A percentile compares a stretch with the other conserved stretches of the same genome.
phyloP scores from a whole-genome alignment of 768 basidiomycete genomes.

The Favolaschia claudopus region DNA sequence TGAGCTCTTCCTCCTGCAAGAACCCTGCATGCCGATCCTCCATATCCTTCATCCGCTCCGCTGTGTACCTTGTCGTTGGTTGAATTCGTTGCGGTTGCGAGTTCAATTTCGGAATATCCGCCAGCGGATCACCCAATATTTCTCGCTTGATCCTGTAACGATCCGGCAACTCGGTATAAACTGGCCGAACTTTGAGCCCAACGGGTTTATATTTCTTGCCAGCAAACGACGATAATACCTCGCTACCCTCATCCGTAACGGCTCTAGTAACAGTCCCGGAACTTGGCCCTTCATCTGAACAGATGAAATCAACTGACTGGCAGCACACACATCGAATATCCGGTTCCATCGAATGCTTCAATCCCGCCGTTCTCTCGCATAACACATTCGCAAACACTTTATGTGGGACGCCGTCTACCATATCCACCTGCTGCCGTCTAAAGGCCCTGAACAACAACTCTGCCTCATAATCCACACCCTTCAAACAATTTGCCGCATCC shows the following conservation, averaged over 20 bases:
- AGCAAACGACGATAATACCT: slow-evolving; percentile 5
- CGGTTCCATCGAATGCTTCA: neutral
- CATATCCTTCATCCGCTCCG: slow-evolving; percentile 27
- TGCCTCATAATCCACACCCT: neutral
- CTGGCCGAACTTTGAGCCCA: slow-evolving; percentile 24
- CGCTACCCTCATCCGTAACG: no score
- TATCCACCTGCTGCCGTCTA: neutral
- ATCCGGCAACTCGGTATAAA: slow-evolving; percentile 26
- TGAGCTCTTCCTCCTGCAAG: slow-evolving; percentile 35
- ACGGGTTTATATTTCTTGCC: slow-evolving; percentile 34
- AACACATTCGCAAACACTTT: slow-evolving; percentile 1
- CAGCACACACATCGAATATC: neutral
- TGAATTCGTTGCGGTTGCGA: slow-evolving; percentile 26
- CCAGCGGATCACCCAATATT: slow-evolving; percentile 36
- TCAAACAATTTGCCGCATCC: neutral
- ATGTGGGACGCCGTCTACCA: slow-evolving; percentile 1
- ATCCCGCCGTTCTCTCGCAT: neutral
- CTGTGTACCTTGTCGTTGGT: slow-evolving; percentile 26
- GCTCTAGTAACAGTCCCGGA: neutral
- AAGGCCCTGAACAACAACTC: neutral
- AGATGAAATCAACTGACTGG: neutral
- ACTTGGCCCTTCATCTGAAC: neutral
- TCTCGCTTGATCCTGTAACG: slow-evolving; percentile 22
- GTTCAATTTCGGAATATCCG: slow-evolving; percentile 20
- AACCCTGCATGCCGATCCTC: slow-evolving; percentile 28